phyloP scores from a whole-genome alignment of 495 filamentous ascomycete genomes.

The Penicillium fimorum region DNA sequence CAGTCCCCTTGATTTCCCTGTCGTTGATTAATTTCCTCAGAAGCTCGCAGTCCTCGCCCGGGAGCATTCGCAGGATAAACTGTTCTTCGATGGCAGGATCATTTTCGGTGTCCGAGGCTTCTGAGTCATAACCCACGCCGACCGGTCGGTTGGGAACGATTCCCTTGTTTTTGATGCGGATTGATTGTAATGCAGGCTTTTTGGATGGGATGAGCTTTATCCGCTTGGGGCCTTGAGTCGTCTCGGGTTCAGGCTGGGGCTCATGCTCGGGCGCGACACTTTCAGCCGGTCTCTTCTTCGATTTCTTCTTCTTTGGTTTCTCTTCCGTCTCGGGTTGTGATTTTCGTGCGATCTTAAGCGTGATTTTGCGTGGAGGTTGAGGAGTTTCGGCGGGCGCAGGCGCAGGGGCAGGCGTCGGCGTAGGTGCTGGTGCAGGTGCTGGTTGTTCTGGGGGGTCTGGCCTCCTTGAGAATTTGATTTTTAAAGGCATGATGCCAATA shows the following conservation, averaged over 20 bases:
- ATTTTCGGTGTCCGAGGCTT: constrained; percentile 82
- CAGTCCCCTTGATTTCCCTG: constrained; percentile 64
- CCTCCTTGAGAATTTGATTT: constrained; percentile 51
- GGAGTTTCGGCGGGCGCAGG: constrained; percentile 35
- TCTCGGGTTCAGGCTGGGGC: constrained; percentile 24
- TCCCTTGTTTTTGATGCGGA: constrained; percentile 58
- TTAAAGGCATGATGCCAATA: constrained; percentile 42
- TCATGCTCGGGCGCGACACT: constrained; percentile 15
- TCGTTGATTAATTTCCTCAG: constrained; percentile 69
- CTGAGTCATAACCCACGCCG: constrained; percentile 95
- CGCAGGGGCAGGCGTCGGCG: constrained; percentile 27
- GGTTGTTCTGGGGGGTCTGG: constrained; percentile 28
- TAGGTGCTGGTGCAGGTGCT: constrained; percentile 29
- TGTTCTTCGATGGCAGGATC: constrained; percentile 87
- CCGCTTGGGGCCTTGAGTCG: constrained; percentile 39
- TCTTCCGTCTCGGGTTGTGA: constrained; percentile 29
- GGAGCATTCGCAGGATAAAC: constrained; percentile 84
- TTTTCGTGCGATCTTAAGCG: constrained; percentile 50
- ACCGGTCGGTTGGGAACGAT: constrained; percentile 60
- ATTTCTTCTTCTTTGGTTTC: constrained; percentile 49
- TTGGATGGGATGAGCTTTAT: constrained; percentile 47
- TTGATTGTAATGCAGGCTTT: constrained; percentile 43
- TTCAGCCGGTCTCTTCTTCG: constrained; percentile 45
- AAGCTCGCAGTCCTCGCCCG: constrained; percentile 80
- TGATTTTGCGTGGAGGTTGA: constrained; percentile 46